These are phyloP conservation scores for Lentinula detonsa DNA, from an alignment of 768 basidiomycete genomes.

Conservation along the genomic window DNA sequence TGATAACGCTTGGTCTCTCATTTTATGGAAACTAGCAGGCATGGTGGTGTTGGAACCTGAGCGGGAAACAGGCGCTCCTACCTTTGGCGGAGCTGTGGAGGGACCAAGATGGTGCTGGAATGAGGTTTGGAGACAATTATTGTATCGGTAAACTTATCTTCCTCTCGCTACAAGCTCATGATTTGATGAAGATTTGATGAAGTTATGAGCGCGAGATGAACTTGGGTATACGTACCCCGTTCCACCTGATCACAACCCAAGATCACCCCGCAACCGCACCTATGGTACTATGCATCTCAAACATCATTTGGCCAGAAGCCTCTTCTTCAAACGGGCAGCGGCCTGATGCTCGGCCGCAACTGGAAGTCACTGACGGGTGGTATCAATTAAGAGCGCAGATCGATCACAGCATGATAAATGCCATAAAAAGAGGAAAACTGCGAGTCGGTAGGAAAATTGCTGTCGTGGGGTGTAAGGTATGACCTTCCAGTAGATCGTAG, in stretches of 20 bases:
- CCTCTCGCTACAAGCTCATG: not conserved
- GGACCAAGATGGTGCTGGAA: constrained; percentile 71
- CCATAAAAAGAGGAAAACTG: constrained; percentile 60
- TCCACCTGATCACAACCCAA: constrained; percentile 76
- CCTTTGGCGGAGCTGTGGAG: not conserved
- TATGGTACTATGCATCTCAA: constrained; percentile 81
- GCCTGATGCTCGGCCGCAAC: constrained; percentile 40
- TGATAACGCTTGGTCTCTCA: constrained; percentile 83
- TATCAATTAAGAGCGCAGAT: constrained; percentile 76
- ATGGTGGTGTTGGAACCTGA: constrained; percentile 71
- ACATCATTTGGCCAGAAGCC: constrained; percentile 49
- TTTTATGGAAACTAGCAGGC: constrained; percentile 94
- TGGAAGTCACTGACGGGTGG: constrained; percentile 99
- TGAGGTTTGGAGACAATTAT: constrained; percentile 76
- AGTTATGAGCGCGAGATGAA: constrained; percentile 91
- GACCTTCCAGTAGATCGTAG: not conserved
- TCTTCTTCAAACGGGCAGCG: constrained; percentile 29
- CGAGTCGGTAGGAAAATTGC: constrained; percentile 79
- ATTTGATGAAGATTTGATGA: not conserved
- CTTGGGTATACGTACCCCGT: constrained; percentile 67
- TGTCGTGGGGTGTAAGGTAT: constrained; percentile 70
- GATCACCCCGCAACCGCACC: constrained; percentile 77
- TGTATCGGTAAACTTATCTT: constrained; percentile 60
- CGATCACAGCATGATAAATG: constrained; percentile 69
- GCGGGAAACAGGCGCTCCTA: constrained; percentile 25